Conservation (phyloP, 306 rosid species). For the Quercus agrifolia region DNA sequence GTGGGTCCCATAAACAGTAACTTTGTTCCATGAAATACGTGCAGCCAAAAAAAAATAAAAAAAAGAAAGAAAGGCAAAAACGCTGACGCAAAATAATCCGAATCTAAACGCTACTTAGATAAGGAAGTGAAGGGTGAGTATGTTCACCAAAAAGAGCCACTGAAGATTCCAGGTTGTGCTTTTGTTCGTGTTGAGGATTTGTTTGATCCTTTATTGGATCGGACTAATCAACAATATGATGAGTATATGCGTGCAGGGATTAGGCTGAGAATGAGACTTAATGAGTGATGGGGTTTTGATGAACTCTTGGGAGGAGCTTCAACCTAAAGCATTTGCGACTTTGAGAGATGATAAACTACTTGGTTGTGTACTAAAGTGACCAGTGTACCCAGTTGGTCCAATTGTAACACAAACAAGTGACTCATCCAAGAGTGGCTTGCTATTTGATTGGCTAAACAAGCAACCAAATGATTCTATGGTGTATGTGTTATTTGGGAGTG, state of each 20-base stretch:
- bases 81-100: no score
- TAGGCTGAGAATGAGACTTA: background rate
- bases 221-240: conserved; percentile 20
- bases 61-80: no score
- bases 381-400: conserved; percentile 54
- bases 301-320: conserved; percentile 61
- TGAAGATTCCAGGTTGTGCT: background rate
- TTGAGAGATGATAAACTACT: conserved; percentile 12
- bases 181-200: conserved; percentile 37
- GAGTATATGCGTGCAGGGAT: background rate
- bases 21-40: no score
- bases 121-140: conserved; percentile 11
- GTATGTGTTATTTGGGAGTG: conserved; percentile 64
- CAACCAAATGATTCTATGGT: conserved; percentile 49
- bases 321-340: conserved; percentile 11
- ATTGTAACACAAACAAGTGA: conserved; percentile 2
- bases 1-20: no score
- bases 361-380: conserved; percentile 16
- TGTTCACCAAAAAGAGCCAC: no score
- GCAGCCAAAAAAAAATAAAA: no score
- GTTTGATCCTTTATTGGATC: conserved; percentile 23
- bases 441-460: conserved; percentile 42
- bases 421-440: background rate
- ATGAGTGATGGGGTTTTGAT: conserved; percentile 46
- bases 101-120: background rate